These are phyloP conservation scores for Neurospora sp. DNA, from an alignment of 495 filamentous ascomycete species.

Conservation along the genomic window DNA sequence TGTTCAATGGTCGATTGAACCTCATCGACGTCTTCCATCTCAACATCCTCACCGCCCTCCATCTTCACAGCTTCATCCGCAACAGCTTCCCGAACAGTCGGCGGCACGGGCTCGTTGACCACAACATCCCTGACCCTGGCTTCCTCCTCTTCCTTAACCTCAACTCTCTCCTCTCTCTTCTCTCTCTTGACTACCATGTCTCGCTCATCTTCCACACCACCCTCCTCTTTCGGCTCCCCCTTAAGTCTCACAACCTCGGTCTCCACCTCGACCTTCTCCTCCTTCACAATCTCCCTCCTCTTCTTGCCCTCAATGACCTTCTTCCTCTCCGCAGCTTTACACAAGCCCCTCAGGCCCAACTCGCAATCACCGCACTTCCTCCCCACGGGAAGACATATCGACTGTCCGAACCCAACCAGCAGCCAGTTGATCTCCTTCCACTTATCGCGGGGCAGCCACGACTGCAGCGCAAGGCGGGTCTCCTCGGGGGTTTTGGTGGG, in stretches of 20 bases:
- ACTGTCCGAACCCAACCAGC: constrained; percentile 83
- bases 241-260: constrained; percentile 19
- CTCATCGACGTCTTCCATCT: not conserved
- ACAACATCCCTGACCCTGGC: not conserved
- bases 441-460: constrained; percentile 74
- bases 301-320: constrained; percentile 40
- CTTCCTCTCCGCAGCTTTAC: constrained; percentile 56
- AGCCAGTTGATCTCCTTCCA: constrained; percentile 95
- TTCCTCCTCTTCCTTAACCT: constrained; percentile 1
- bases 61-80: not conserved
- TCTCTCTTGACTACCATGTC: constrained; percentile 16
- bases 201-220: constrained; percentile 3
- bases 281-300: constrained; percentile 21
- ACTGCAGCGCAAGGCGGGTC: constrained; percentile 65
- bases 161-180: constrained; percentile 10
- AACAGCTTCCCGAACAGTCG: not conserved
- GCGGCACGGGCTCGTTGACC: not conserved
- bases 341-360: constrained; percentile 62
- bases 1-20: not conserved
- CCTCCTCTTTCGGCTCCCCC: constrained; percentile 7
- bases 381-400: constrained; percentile 72
- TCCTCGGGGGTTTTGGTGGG: constrained; percentile 77
- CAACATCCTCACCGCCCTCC: not conserved
- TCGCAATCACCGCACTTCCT: constrained; percentile 75
- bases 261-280: constrained; percentile 13